A percentile compares a stretch with the other conserved stretches of the same genome.
phyloP scores from a whole-genome alignment of 257 asterid species.

The Penstemon newberryi region DNA sequence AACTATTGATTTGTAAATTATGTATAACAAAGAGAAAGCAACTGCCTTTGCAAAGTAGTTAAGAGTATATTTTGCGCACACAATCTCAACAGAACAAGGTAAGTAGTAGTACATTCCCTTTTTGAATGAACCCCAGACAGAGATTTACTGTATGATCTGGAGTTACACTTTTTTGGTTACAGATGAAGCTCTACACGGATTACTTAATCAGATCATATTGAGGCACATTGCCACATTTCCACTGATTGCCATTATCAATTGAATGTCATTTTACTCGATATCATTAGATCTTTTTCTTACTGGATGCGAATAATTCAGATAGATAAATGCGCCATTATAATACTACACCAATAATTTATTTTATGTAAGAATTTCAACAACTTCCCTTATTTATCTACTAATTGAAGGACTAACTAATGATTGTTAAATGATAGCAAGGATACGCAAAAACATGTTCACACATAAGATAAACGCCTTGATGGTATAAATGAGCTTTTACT shows the following conservation, averaged over 20 bases:
- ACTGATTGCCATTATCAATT: conserved; percentile 14
- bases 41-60: background rate
- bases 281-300: background rate
- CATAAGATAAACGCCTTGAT: background rate
- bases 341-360: background rate
- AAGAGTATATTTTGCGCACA: no score
- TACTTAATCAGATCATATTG: background rate
- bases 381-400: conserved; percentile 7
- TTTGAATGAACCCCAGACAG: background rate
- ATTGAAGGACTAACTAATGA: background rate
- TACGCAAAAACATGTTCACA: background rate
- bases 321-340: background rate
- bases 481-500: background rate
- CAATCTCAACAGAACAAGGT: background rate
- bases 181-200: background rate
- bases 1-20: no score
- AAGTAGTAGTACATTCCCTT: background rate
- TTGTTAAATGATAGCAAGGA: background rate
- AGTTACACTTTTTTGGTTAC: conserved; percentile 13
- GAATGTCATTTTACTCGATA: background rate
- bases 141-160: conserved; percentile 3
- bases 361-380: background rate
- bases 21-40: conserved; percentile 9
- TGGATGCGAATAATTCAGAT: conserved; percentile 1
- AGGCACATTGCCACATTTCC: background rate